Base-by-base conservation (phyloP, 805 yeast genomes). In the Diddensiella santjacobensis region DNA sequence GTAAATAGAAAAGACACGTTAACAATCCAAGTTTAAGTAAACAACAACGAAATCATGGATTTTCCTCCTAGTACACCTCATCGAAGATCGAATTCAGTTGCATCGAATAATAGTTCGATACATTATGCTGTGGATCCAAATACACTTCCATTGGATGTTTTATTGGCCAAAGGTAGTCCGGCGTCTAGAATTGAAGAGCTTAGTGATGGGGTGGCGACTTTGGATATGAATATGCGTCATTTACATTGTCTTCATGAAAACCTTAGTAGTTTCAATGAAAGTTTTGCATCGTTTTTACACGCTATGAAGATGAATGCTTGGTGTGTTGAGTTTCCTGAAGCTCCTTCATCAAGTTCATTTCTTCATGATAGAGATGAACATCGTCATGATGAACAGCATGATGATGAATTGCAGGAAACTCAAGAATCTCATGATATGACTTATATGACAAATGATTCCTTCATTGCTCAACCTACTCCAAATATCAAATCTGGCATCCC, bases 271-370 rank as follows among this genome's bases (percentile, higher is more conserved):
- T 83, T 89, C 64, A 87, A 87, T 61, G 96, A 88, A 64, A 78
- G 87, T 1, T 79, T 89, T 57, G 81, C 87, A 1, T 72, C 90
- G 35, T 81, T 88, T 47, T 62, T 88, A 45, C 87, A 85, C 59
- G 96, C 96, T 1, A 66, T 88, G 43, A 79, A 84, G 61, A 80
- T 87, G 65, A 87, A 89, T 59, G 90, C 95, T 52, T 88, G 93
- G 83, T 86, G 96, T 66, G 84, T 84, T 22, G 89, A 85, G 59
- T 86, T 86, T 57, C 55, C 55, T 6, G 67, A 65, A 30, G 61
- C 61, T 3, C 65, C 65, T 6, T 29, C 51, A 4, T 15, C 47
- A 17, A 55, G 51, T 18, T 48, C 52, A 15, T 55, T 54, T 30
- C 19, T n/a, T 15, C 36, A 42, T 24, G 55, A 51, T 33, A 33